phyloP scores from a whole-genome alignment of 2,329 filamentous ascomycete species.

The Pyrenophora teres region DNA sequence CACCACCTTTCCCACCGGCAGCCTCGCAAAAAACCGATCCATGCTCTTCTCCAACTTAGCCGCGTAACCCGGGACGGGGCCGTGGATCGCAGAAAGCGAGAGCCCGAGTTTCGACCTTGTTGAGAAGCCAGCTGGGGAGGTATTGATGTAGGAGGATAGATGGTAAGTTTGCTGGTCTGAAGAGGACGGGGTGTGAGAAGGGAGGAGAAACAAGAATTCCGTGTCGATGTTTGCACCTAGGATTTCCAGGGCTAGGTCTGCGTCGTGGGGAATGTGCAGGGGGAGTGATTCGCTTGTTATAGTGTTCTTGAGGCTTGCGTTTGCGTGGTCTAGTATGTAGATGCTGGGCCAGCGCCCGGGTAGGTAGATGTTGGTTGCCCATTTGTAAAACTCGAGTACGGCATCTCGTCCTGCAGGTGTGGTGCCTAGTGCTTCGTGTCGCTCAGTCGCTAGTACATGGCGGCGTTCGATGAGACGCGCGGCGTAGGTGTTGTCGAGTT shows the following conservation, averaged over 20 bases:
- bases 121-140: slow-evolving; percentile 64
- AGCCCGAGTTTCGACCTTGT: slow-evolving; percentile 60
- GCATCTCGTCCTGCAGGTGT: slow-evolving; percentile 51
- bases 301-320: slow-evolving; percentile 48
- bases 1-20: slow-evolving; percentile 61
- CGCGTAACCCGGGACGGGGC: slow-evolving; percentile 62
- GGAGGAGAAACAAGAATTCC: slow-evolving; percentile 62
- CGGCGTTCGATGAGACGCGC: slow-evolving; percentile 57
- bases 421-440: slow-evolving; percentile 47
- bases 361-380: slow-evolving; percentile 60
- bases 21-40: slow-evolving; percentile 63
- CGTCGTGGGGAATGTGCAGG: slow-evolving; percentile 41
- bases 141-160: slow-evolving; percentile 61
- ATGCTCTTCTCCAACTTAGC: slow-evolving; percentile 63
- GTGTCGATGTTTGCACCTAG: slow-evolving; percentile 61
- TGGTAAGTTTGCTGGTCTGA: slow-evolving; percentile 54
- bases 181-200: not conserved
- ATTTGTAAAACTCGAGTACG: slow-evolving; percentile 62
- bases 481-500: slow-evolving; percentile 64
- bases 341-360: slow-evolving; percentile 62
- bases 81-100: slow-evolving; percentile 61
- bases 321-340: slow-evolving; percentile 47
- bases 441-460: slow-evolving; percentile 52
- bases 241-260: slow-evolving; percentile 51
- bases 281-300: slow-evolving; percentile 53